These are phyloP conservation scores for Triticum dicoccoides DNA, from an alignment of 176 grass and related monocot genomes.

Conservation along the genomic window DNA sequence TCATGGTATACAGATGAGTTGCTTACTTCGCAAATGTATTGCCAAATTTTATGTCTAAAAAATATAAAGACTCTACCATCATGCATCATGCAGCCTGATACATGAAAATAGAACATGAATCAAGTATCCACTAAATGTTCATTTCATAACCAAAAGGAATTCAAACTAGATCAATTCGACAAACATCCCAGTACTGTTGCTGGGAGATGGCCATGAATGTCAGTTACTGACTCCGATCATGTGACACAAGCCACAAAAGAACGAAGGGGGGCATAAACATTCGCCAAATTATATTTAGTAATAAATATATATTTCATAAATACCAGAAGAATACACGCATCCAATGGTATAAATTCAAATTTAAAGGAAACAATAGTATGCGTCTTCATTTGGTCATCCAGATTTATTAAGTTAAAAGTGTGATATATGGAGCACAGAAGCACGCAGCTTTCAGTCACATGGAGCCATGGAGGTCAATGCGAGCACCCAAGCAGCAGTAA, in stretches of 20 bases:
- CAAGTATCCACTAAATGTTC: neutral
- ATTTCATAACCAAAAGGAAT: neutral
- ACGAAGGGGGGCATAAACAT: neutral
- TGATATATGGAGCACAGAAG: constrained; percentile 8
- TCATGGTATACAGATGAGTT: neutral
- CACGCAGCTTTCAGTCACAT: neutral
- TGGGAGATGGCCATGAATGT: neutral
- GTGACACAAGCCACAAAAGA: neutral
- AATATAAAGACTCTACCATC: neutral
- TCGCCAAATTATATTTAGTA: neutral
- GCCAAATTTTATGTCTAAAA: neutral
- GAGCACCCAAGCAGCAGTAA: neutral
- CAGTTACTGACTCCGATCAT: neutral
- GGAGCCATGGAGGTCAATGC: neutral
- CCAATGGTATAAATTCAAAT: neutral
- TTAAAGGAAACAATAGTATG: neutral
- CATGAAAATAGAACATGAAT: neutral
- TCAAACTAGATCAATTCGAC: neutral
- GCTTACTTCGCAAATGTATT: neutral
- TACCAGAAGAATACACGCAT: neutral
- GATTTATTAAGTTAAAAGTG: constrained; percentile 13
- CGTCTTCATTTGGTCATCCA: neutral
- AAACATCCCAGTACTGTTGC: neutral
- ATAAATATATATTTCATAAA: neutral
- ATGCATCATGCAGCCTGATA: neutral